These are phyloP conservation scores for Phycomyces blakesleeanus DNA, from an alignment of 192 early-diverging fungal genomes.

Conservation along the genomic window DNA sequence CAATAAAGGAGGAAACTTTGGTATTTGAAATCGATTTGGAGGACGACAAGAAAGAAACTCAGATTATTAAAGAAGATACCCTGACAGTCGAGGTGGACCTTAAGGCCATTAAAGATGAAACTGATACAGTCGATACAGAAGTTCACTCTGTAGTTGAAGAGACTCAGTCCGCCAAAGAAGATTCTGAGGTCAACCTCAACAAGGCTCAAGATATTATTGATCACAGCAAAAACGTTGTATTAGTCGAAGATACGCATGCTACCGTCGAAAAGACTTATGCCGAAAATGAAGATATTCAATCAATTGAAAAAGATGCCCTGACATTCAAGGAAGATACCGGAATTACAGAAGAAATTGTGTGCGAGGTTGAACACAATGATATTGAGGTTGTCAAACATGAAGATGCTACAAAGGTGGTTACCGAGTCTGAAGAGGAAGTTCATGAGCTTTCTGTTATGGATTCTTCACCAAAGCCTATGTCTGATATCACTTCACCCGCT, in stretches of 20 bases:
- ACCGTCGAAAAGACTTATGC: not conserved
- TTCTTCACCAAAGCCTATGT: not conserved
- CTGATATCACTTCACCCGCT: not conserved
- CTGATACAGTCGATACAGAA: no score
- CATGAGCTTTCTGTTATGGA: not conserved
- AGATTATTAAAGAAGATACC: not conserved
- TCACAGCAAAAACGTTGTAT: no score
- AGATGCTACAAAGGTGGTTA: not conserved
- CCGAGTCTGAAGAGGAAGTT: not conserved
- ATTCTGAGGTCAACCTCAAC: no score
- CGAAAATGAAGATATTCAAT: not conserved
- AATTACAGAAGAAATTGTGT: no score
- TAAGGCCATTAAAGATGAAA: no score
- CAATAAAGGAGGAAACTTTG: no score
- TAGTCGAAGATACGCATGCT: no score
- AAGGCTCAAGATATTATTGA: no score
- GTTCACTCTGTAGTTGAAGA: no score
- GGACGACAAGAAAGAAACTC: not conserved
- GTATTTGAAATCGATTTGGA: no score
- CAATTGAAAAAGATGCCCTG: not conserved
- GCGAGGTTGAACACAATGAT: constrained; percentile 4
- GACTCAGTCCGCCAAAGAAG: no score
- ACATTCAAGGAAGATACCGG: no score
- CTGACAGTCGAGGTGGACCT: not conserved
- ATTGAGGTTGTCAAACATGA: not conserved